These are phyloP conservation scores for Mortierella sp. DNA, from an alignment of 371 early-diverging fungal genomes.

Conservation along the genomic window DNA sequence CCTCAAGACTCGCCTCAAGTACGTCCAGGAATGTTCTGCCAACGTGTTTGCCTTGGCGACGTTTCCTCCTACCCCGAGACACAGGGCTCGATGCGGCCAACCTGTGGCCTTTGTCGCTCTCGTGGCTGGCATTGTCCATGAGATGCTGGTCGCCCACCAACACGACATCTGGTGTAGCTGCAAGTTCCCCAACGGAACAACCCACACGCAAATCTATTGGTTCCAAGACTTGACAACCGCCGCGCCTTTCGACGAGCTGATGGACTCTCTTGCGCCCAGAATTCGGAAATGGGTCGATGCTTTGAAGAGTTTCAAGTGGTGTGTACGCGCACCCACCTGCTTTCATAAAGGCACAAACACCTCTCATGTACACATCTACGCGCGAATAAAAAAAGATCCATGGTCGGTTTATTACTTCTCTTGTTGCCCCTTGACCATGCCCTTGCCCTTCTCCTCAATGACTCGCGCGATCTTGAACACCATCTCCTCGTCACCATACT, in stretches of 20 bases:
- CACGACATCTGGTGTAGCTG: not conserved
- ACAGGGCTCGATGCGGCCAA: no score
- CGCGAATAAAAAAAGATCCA: not conserved
- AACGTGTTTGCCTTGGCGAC: not conserved
- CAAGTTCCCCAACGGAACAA: not conserved
- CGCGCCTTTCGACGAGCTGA: not conserved
- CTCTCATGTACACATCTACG: no score
- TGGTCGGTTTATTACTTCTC: not conserved
- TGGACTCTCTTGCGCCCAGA: not conserved
- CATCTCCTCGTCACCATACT: slow-evolving; percentile 83
- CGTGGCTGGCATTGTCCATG: not conserved
- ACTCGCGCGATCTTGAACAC: slow-evolving; percentile 62
- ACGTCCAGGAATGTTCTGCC: not conserved
- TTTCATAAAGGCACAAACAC: not conserved
- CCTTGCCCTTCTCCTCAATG: slow-evolving; percentile 53
- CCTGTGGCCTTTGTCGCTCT: not conserved
- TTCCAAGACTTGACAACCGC: not conserved
- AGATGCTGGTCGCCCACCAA: not conserved
- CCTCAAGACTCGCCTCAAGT: not conserved
- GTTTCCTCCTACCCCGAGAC: not conserved
- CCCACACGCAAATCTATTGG: not conserved
- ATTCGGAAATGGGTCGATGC: not conserved
- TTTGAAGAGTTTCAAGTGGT: not conserved
- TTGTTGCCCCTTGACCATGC: not conserved
- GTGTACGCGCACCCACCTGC: not conserved